Conservation (phyloP, 1,284 basidiomycete genomes). For the Marasmius sp. region DNA sequence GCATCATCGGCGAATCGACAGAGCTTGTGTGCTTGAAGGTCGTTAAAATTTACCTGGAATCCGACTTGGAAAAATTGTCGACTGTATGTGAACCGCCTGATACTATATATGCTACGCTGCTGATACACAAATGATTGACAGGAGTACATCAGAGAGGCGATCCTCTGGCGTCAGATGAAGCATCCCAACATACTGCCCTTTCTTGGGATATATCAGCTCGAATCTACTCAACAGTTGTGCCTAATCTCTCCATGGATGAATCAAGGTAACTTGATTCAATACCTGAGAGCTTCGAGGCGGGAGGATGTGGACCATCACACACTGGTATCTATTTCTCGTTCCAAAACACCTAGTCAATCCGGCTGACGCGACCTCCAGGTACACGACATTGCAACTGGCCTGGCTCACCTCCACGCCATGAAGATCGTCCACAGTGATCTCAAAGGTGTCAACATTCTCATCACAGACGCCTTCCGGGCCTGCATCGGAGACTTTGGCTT, state of each 20-base stretch:
- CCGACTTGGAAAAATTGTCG: slow-evolving; percentile 1
- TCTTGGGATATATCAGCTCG: neutral
- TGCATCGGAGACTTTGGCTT: neutral
- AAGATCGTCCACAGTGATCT: neutral
- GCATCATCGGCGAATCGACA: neutral
- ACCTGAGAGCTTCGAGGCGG: slow-evolving; percentile 18
- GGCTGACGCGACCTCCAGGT: neutral
- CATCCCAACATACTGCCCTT: neutral
- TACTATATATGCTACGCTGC: neutral
- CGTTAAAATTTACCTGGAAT: neutral
- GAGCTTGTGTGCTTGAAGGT: slow-evolving; percentile 3
- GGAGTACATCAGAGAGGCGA: neutral
- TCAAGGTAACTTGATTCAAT: slow-evolving; percentile 30
- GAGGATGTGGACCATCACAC: slow-evolving; percentile 17
- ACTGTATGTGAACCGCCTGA: neutral
- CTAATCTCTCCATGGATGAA: slow-evolving; percentile 30
- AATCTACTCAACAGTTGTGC: neutral
- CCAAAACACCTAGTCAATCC: neutral
- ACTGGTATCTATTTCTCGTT: slow-evolving; percentile 17
- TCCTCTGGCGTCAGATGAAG: neutral
- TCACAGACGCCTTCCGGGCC: neutral
- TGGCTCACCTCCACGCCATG: neutral
- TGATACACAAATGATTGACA: neutral
- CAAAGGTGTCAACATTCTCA: neutral
- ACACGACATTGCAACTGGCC: neutral